phyloP scores from a whole-genome alignment of 2,329 filamentous ascomycete genomes.

The Cladobotryum mycophilum region DNA sequence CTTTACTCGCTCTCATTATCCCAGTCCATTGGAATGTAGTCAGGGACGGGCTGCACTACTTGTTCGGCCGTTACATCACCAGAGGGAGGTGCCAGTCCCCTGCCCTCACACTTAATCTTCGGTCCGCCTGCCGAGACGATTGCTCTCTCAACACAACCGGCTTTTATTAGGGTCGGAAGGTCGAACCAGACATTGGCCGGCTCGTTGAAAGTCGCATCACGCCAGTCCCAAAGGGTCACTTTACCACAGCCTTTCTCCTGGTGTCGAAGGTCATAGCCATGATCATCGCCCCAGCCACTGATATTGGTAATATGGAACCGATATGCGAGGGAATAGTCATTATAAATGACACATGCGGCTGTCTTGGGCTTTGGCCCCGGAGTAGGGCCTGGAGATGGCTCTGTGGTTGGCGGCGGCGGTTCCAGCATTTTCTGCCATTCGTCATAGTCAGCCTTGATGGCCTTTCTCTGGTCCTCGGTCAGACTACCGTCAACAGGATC shows the following conservation, averaged over 20 bases:
- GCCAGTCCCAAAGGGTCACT: conserved; percentile 4
- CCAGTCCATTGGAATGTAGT: background rate
- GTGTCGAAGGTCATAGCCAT: background rate
- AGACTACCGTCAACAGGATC: too few relatives aligned
- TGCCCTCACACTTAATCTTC: background rate
- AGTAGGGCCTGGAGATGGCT: too few relatives aligned
- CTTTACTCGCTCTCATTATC: background rate
- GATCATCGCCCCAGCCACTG: background rate
- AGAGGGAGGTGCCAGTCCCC: background rate
- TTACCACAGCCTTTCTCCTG: conserved; percentile 3
- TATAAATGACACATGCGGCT: background rate
- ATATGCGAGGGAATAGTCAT: background rate
- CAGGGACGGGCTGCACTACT: background rate
- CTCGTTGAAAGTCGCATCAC: background rate
- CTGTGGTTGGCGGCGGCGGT: too few relatives aligned
- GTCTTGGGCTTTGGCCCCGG: too few relatives aligned
- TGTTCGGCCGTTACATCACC: background rate
- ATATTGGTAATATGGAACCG: background rate
- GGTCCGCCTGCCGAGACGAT: conserved; percentile 4
- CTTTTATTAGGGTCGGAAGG: background rate
- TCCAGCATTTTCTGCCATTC: too few relatives aligned
- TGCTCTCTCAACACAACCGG: conserved; percentile 5
- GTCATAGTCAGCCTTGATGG: too few relatives aligned
- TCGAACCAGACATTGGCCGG: background rate
- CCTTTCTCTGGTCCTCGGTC: too few relatives aligned